Percentiles rank a stretch among this genome's conserved stretches.
These are phyloP conservation scores for Ophiocordyceps camponoti-saundersi DNA, from an alignment of 2,329 filamentous ascomycete species.

Conservation along the genomic window DNA sequence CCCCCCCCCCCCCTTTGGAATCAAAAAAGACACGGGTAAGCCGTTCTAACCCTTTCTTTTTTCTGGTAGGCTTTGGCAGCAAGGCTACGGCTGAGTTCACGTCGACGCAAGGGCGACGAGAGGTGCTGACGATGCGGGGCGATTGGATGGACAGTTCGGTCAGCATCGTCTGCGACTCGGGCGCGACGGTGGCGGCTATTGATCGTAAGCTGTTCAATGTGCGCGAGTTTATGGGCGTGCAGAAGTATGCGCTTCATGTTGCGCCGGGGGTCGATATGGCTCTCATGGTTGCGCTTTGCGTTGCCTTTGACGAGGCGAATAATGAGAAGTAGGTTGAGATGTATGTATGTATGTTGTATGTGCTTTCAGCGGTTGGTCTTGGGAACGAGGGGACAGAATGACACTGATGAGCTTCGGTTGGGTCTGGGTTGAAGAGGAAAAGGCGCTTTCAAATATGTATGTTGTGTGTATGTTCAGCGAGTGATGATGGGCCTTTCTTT, in stretches of 20 bases:
- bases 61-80: conserved; percentile 26
- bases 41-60: too few species aligned
- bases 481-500: too few species aligned
- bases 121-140: conserved; percentile 40
- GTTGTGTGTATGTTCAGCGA: too few species aligned
- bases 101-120: conserved; percentile 22
- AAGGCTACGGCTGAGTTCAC: conserved; percentile 41
- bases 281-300: conserved; percentile 47
- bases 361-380: too few species aligned
- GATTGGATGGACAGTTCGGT: conserved; percentile 41
- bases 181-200: conserved; percentile 38
- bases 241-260: conserved; percentile 48
- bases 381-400: too few species aligned
- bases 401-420: too few species aligned
- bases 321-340: conserved; percentile 8
- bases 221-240: conserved; percentile 39
- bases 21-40: background rate
- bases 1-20: too few species aligned
- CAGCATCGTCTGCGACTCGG: conserved; percentile 32
- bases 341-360: too few species aligned
- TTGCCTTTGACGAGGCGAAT: conserved; percentile 51
- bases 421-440: too few species aligned
- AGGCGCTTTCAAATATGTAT: too few species aligned
- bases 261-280: conserved; percentile 50
- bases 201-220: conserved; percentile 35